Evolutionary conservation across 345 rosid species (phyloP).

Genomic region (Xanthoceras sorbifolium): DNA sequence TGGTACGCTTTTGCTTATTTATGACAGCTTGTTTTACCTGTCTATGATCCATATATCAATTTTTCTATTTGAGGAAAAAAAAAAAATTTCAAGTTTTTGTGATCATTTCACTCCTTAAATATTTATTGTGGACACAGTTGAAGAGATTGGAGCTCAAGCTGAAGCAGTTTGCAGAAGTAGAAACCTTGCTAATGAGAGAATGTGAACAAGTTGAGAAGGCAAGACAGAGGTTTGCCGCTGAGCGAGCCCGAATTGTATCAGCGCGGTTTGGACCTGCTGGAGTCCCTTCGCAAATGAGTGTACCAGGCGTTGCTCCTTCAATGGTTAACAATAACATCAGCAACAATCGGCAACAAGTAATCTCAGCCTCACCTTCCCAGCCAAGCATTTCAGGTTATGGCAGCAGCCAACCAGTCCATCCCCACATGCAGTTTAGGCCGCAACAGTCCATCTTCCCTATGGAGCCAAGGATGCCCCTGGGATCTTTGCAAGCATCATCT

Average conservation of each 20-base stretch:
- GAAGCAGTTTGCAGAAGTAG: slow-evolving; percentile 99
- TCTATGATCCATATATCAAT: background rate
- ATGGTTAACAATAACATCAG: slow-evolving; percentile 51
- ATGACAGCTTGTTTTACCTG: background rate
- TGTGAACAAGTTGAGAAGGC: slow-evolving; percentile 95
- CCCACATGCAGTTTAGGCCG: slow-evolving; percentile 82
- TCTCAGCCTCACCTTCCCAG: slow-evolving; percentile 60
- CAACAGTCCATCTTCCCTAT: slow-evolving; percentile 64
- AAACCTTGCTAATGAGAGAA: slow-evolving; percentile 89
- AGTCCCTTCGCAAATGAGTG: slow-evolving; percentile 46
- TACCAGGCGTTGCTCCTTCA: slow-evolving; percentile 54
- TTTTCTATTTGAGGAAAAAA: background rate
- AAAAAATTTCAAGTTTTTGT: background rate
- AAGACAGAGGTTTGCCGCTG: slow-evolving; percentile 81
- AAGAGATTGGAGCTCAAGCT: slow-evolving; percentile 96
- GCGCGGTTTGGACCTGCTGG: slow-evolving; percentile 62
- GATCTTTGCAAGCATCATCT: slow-evolving; percentile 70
- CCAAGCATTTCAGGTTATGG: slow-evolving; percentile 63
- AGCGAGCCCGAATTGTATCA: slow-evolving; percentile 65
- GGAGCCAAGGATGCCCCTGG: slow-evolving; percentile 76
- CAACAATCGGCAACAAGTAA: slow-evolving; percentile 54
- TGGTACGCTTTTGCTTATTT: background rate
- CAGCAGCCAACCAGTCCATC: slow-evolving; percentile 56
- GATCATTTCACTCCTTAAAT: background rate
- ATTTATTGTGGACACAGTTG: slow-evolving; percentile 46